A percentile compares a stretch with the other conserved stretches of the same genome.
Conservation (phyloP, 2,329 filamentous ascomycete species). For the Colletotrichum simmondsii region DNA sequence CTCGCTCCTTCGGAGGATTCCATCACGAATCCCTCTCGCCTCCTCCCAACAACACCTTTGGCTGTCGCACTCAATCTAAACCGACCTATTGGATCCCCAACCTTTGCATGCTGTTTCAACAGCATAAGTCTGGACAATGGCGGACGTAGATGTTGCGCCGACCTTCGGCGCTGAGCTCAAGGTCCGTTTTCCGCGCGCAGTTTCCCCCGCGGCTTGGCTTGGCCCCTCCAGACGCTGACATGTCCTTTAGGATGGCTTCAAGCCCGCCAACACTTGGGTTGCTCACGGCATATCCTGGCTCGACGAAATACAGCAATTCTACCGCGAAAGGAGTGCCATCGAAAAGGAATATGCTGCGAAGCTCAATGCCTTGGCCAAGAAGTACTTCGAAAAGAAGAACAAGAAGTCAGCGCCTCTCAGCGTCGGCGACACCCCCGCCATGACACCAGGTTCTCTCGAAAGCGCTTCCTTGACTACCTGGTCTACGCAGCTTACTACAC, state of each 20-base stretch:
- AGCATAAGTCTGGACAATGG: constrained; percentile 63
- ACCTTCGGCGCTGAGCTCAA: constrained; percentile 95
- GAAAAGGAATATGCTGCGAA: constrained; percentile 97
- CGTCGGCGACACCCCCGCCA: constrained; percentile 90
- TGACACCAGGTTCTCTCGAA: constrained; percentile 96
- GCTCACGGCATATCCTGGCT: constrained; percentile 91
- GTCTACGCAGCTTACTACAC: constrained; percentile 90
- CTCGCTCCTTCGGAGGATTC: constrained; percentile 28
- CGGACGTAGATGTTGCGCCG: constrained; percentile 83
- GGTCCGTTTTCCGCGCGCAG: constrained; percentile 60
- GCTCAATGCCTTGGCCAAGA: constrained; percentile 88
- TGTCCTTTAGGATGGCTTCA: constrained; percentile 85
- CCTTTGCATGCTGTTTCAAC: constrained; percentile 25
- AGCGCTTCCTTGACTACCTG: constrained; percentile 97
- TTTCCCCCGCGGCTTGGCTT: constrained; percentile 5
- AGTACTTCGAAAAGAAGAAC: constrained; percentile 97
- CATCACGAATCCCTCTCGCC: constrained; percentile 8
- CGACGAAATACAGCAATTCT: constrained; percentile 96
- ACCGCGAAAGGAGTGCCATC: constrained; percentile 91
- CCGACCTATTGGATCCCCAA: constrained; percentile 2
- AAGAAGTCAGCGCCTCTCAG: constrained; percentile 88
- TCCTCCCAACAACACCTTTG: constrained; percentile 2
- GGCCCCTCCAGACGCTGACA: constrained; percentile 30
- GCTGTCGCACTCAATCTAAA: background rate
- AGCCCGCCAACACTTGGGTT: constrained; percentile 93